Conservation (phyloP, 2,329 filamentous ascomycete species). For the Magnaporthales sp. region DNA sequence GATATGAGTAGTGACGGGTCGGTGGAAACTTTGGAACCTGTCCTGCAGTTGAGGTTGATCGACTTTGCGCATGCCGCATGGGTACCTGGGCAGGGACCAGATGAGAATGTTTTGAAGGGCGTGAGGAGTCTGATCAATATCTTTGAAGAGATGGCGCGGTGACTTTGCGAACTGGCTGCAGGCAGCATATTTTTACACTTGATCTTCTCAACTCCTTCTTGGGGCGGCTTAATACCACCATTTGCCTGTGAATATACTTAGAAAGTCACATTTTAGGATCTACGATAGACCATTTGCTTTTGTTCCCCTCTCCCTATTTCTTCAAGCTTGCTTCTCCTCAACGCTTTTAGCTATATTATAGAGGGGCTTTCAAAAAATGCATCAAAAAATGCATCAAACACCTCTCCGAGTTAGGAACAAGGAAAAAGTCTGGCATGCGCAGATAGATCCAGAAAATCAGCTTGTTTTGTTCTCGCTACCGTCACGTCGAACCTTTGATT, state of each 20-base stretch:
- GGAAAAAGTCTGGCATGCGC: no score
- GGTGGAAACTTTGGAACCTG: conserved; percentile 37
- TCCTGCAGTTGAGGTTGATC: conserved; percentile 79
- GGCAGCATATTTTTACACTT: background rate
- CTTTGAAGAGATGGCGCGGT: conserved; percentile 54
- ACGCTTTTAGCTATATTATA: no score
- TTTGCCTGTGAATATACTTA: background rate
- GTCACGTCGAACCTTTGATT: no score
- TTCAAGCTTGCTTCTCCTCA: background rate
- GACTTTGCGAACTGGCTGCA: conserved; percentile 3
- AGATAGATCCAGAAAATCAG: no score
- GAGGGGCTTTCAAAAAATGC: no score
- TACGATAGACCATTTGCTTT: background rate
- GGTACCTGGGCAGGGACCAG: conserved; percentile 72
- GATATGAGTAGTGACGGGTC: conserved; percentile 21
- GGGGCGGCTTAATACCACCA: background rate
- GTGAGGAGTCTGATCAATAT: conserved; percentile 64
- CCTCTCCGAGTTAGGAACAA: no score
- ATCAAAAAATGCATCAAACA: no score
- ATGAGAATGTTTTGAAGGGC: conserved; percentile 73
- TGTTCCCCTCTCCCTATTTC: background rate
- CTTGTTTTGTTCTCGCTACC: no score
- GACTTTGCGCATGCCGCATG: conserved; percentile 93
- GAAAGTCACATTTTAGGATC: background rate
- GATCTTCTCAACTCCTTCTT: background rate